phyloP scores from a whole-genome alignment of 2,329 filamentous ascomycete species.

The Phialocephala subalpina region DNA sequence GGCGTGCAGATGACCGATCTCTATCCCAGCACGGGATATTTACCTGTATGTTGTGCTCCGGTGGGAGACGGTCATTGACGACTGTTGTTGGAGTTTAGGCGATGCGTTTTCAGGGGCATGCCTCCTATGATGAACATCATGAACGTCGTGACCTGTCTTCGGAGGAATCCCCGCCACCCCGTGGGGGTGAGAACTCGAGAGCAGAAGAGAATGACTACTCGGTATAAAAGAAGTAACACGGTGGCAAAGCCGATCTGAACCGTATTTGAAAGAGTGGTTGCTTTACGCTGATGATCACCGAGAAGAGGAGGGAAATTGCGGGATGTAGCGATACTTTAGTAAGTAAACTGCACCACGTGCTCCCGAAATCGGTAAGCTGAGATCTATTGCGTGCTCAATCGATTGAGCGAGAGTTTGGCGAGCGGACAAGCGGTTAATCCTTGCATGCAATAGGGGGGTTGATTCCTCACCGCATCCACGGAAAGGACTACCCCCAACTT shows the following conservation, averaged over 20 bases:
- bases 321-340: not conserved
- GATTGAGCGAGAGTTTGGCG: not conserved
- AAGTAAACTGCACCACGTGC: not conserved
- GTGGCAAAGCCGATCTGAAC: slow-evolving; percentile 15
- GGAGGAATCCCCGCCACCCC: not conserved
- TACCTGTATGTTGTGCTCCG: slow-evolving; percentile 7
- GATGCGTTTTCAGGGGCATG: not conserved
- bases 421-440: slow-evolving; percentile 1
- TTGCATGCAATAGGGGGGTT: not conserved
- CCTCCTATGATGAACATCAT: not conserved
- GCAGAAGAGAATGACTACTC: not conserved
- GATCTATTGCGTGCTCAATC: not conserved
- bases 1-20: slow-evolving; percentile 17
- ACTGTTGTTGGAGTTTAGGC: not conserved
- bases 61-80: slow-evolving; percentile 4
- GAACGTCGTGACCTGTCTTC: not conserved
- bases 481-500: not conserved
- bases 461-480: not conserved
- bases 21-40: slow-evolving; percentile 14
- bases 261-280: slow-evolving; percentile 15
- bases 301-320: not conserved
- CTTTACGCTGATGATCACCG: slow-evolving; percentile 1
- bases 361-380: not conserved
- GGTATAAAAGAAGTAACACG: slow-evolving; percentile 15
- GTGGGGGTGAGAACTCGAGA: not conserved